phyloP scores from a whole-genome alignment of 2,329 filamentous ascomycete genomes.

The Triangularia setosa region DNA sequence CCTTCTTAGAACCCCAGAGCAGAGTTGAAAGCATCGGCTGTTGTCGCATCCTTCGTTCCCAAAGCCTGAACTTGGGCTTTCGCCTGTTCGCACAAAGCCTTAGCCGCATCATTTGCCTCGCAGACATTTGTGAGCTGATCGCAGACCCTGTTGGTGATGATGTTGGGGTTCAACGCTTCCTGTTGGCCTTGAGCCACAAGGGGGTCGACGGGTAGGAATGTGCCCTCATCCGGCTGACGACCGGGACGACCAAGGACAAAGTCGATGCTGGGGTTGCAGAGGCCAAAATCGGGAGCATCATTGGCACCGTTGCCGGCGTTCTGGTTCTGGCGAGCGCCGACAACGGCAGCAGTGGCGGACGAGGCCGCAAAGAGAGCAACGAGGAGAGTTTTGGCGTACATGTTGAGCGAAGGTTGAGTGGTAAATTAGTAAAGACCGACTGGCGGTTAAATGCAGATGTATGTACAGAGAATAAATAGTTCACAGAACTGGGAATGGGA shows the following conservation, averaged over 20 bases:
- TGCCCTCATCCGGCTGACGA: constrained; percentile 49
- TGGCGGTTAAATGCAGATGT: constrained; percentile 20
- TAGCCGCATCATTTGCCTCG: constrained; percentile 52
- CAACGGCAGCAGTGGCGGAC: constrained; percentile 21
- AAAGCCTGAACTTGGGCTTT: constrained; percentile 47
- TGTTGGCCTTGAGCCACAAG: constrained; percentile 50
- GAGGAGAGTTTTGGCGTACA: constrained; percentile 28
- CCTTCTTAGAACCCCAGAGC: constrained; percentile 37
- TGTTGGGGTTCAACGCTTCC: constrained; percentile 59
- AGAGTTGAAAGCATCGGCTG: constrained; percentile 46
- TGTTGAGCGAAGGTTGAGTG: constrained; percentile 11
- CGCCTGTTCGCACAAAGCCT: constrained; percentile 44
- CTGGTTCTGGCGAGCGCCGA: constrained; percentile 20
- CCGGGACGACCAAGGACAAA: constrained; percentile 52
- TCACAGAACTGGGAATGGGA: constrained; percentile 25
- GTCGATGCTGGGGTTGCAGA: constrained; percentile 49
- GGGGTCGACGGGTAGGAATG: constrained; percentile 56
- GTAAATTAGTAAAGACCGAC: constrained; percentile 23
- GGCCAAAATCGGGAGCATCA: constrained; percentile 44
- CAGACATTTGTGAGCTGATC: constrained; percentile 59
- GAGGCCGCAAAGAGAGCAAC: constrained; percentile 25
- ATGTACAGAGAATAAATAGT: constrained; percentile 24
- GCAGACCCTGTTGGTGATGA: constrained; percentile 61
- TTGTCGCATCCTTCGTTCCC: constrained; percentile 45
- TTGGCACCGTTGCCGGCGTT: constrained; percentile 12